Percentiles rank a stretch among this genome's conserved stretches.
phyloP scores from a whole-genome alignment of 2,329 filamentous ascomycete genomes.

The Elsinoe fawcettii region DNA sequence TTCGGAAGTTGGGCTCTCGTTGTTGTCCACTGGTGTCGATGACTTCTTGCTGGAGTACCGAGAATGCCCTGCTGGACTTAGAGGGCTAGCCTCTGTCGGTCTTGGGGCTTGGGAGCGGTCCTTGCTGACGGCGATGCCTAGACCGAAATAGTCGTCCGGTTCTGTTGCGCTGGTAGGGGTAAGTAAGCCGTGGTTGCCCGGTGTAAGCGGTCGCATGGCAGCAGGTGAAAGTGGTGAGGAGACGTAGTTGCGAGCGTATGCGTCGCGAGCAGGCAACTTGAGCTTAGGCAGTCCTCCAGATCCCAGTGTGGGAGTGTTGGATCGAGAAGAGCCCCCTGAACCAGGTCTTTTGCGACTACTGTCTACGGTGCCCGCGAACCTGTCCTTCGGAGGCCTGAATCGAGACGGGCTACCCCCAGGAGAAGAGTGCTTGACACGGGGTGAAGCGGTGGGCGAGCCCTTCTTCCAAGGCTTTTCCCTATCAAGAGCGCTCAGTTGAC shows the following conservation, averaged over 20 bases:
- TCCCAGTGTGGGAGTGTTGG: conserved; percentile 1
- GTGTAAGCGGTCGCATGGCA: conserved; percentile 18
- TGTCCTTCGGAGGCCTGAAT: conserved; percentile 1
- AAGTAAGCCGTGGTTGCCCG: conserved; percentile 23
- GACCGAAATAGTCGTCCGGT: conserved; percentile 27
- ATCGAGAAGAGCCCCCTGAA: conserved; percentile 21
- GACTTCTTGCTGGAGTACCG: conserved; percentile 17
- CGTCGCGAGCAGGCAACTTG: conserved; percentile 4
- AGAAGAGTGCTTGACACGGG: neutral
- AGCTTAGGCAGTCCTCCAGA: conserved; percentile 8
- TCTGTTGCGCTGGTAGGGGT: conserved; percentile 28
- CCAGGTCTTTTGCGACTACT: conserved; percentile 18
- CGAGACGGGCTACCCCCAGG: conserved; percentile 11
- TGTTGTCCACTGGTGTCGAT: neutral
- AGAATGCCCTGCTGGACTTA: conserved; percentile 10
- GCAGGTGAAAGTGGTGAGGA: conserved; percentile 25
- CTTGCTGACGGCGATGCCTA: conserved; percentile 23
- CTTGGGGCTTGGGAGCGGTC: conserved; percentile 19
- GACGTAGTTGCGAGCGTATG: neutral
- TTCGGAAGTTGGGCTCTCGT: conserved; percentile 9
- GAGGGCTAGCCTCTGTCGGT: conserved; percentile 22
- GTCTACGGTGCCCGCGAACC: conserved; percentile 7
- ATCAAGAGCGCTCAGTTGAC: neutral
- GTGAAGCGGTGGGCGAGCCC: conserved; percentile 2
- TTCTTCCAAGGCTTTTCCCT: conserved; percentile 8